Conservation (phyloP, 306 rosid species). For the Casuarina equisetifolia region DNA sequence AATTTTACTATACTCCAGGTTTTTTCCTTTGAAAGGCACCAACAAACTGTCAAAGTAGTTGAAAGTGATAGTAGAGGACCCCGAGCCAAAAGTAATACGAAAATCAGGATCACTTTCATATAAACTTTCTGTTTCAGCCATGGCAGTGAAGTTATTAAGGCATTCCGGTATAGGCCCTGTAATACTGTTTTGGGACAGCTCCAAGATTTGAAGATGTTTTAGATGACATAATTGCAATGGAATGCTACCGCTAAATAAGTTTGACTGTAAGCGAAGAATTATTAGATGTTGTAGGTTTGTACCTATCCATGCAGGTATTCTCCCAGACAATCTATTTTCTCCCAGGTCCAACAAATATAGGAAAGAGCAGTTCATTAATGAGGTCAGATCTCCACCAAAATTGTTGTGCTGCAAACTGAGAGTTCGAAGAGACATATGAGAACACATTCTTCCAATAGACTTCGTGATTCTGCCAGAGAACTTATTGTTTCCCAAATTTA, state of each 20-base stretch:
- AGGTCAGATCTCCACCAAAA: conserved; percentile 1
- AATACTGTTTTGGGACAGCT: conserved; percentile 15
- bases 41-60: too few relatives aligned
- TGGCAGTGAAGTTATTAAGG: conserved; percentile 14
- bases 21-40: conserved; percentile 28
- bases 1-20: neutral
- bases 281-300: neutral
- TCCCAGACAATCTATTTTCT: conserved; percentile 26
- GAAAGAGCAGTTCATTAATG: neutral
- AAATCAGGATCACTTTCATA: too few relatives aligned
- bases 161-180: conserved; percentile 8
- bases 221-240: conserved; percentile 18
- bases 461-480: conserved; percentile 4
- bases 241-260: conserved; percentile 13
- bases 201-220: conserved; percentile 1
- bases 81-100: too few relatives aligned
- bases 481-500: neutral
- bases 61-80: too few relatives aligned
- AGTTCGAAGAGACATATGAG: neutral
- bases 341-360: conserved; percentile 28
- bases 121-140: neutral
- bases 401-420: conserved; percentile 1
- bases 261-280: conserved; percentile 20
- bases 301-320: conserved; percentile 31
- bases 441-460: neutral